Conservation (phyloP, 2,329 filamentous ascomycete genomes). For the Cytospora schulzeri region DNA sequence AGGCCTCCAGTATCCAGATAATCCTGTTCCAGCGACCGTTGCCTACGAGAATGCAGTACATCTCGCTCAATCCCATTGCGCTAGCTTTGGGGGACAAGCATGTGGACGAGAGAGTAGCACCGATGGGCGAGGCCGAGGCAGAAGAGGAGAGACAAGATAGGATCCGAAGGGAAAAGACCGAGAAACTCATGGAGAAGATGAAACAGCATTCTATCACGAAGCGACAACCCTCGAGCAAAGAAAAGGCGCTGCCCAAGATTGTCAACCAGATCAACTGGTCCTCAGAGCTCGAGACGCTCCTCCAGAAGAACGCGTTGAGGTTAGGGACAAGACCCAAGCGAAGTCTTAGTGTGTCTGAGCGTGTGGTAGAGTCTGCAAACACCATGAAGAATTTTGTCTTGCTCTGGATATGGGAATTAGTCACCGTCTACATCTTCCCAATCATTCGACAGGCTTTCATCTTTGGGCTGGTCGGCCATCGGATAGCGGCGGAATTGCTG, state of each 20-base stretch:
- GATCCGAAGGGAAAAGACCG: slow-evolving; percentile 59
- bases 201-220: slow-evolving; percentile 83
- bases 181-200: slow-evolving; percentile 78
- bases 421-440: slow-evolving; percentile 77
- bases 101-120: slow-evolving; percentile 38
- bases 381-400: slow-evolving; percentile 78
- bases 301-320: slow-evolving; percentile 88
- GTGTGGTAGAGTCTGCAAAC: slow-evolving; percentile 89
- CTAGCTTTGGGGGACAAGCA: slow-evolving; percentile 79
- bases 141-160: slow-evolving; percentile 70
- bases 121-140: slow-evolving; percentile 61
- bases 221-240: slow-evolving; percentile 77
- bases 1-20: slow-evolving; percentile 76
- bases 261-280: slow-evolving; percentile 96
- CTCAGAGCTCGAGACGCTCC: slow-evolving; percentile 79
- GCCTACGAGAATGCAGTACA: slow-evolving; percentile 91
- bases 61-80: slow-evolving; percentile 86
- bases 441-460: slow-evolving; percentile 73
- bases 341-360: slow-evolving; percentile 88
- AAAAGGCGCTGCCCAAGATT: slow-evolving; percentile 77
- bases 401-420: slow-evolving; percentile 68
- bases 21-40: slow-evolving; percentile 86
- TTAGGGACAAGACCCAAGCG: slow-evolving; percentile 81
- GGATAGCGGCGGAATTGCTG: slow-evolving; percentile 77
- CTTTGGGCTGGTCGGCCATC: slow-evolving; percentile 76